Base-by-base conservation (phyloP, 129 eudicot genomes). In the Centella asiatica region DNA sequence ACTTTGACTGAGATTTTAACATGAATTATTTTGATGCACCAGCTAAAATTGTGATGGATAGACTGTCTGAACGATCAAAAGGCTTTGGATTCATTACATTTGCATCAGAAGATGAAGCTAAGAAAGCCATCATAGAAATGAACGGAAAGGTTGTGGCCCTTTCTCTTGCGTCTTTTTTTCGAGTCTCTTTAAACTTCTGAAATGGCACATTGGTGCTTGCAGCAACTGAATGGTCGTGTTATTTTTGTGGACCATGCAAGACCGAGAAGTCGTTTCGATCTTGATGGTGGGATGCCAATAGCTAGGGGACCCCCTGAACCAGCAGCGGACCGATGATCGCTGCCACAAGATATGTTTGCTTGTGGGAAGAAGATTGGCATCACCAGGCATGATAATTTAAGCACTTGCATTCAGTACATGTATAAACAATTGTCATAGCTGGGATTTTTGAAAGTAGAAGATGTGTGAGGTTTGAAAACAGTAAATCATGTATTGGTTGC, bases 301-400 rank as follows among this genome's bases (percentile, higher is more conserved):
- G 97, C 97, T 52, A 78, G 95, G 73, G 97, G 97, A 29, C 95
- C 97, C 45, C 97, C 95, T 48, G 88, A 75, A 59, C 80, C 83
- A 57, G 59, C 74, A 49, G 49, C 52, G 23, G 74, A 63, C 46
- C 70, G 57, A 64, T 73, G 63, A 64, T 53, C 9, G 7, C 44
- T 56, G 14, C 44, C 26, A 32, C 44, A 56, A 18, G 8, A 37
- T 13, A 9, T 37, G 42, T 37, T 37, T 13, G 12, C 8, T 37
- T 37, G 2, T 13, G 12, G 42, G 2, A 37, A 37, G 40, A 34
- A 34, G 42, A 37, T 7, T 37, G 8, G 42, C 12, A 32, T 56
- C 9, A 9, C n/a, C 13, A 20, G 40, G 15, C 20, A 26, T 26
- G 17, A 12, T 8, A 52, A 24, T 52, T 32, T 52, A 12, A 25